Evolutionary conservation across 1,139 yeast species (phyloP).

Genomic region (Protomyces pachydermus): DNA sequence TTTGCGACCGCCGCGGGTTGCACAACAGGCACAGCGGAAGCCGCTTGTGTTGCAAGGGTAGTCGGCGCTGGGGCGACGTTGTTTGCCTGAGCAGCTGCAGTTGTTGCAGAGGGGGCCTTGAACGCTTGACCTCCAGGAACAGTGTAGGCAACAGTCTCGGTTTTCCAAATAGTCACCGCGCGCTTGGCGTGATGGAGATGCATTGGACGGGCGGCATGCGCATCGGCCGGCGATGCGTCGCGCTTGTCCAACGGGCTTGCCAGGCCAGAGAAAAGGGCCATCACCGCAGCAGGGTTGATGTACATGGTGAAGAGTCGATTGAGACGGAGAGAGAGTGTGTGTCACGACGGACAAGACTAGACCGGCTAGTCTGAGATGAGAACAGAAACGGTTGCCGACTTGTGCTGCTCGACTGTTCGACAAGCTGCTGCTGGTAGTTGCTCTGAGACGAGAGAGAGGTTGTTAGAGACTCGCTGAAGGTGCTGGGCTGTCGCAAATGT

Average conservation of each 20-base stretch:
- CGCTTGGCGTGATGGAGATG: conserved; percentile 18
- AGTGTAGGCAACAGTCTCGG: conserved; percentile 21
- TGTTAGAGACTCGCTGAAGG: not conserved
- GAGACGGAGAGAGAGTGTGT: not conserved
- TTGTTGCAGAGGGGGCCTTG: not conserved
- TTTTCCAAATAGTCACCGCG: conserved; percentile 20
- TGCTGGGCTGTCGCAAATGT: not conserved
- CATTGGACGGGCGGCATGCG: conserved; percentile 4
- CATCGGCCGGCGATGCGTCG: not conserved
- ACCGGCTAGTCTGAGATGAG: not conserved
- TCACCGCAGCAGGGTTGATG: conserved; percentile 3
- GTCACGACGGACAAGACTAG: not conserved
- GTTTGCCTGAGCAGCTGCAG: not conserved
- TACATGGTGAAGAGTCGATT: not conserved
- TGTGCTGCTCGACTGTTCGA: not conserved
- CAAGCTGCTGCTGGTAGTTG: not conserved
- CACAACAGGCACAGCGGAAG: not conserved
- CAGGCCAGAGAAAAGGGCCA: not conserved
- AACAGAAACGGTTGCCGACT: not conserved
- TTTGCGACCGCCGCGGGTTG: not conserved
- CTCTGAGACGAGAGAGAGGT: conserved; percentile 2
- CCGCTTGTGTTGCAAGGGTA: conserved; percentile 14
- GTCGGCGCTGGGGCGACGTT: not conserved
- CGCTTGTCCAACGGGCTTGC: not conserved
- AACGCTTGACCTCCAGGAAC: conserved; percentile 11